A percentile compares a stretch with the other conserved stretches of the same genome.
Evolutionary conservation across 176 grass and related monocot genomes (phyloP).

Genomic region (Cenchrus fungigraminus): DNA sequence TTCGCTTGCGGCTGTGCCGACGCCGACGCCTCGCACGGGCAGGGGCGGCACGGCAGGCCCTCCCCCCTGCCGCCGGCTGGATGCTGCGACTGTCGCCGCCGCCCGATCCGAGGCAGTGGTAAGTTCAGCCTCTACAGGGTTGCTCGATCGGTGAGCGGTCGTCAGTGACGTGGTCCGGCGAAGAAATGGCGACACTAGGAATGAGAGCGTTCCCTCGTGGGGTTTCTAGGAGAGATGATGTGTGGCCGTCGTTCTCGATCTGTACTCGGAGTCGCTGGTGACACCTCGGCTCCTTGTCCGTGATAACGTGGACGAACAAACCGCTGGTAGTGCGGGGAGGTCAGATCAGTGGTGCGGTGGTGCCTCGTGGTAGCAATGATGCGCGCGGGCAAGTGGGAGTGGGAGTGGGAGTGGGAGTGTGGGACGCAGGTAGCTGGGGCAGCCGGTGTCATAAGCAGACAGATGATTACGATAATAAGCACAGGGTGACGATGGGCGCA

Average conservation of each 20-base stretch:
- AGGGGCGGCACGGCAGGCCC: neutral
- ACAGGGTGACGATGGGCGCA: constrained; percentile 6
- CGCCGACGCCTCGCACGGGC: neutral
- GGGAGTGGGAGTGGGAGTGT: too few relatives aligned
- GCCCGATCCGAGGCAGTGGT: constrained; percentile 21
- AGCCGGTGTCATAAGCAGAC: neutral
- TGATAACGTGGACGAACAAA: too few relatives aligned
- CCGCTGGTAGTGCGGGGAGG: too few relatives aligned
- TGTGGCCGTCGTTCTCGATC: neutral
- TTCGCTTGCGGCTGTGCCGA: constrained; percentile 29
- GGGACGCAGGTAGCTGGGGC: too few relatives aligned
- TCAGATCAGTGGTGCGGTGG: too few relatives aligned
- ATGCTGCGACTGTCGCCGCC: neutral
- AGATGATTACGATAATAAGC: neutral
- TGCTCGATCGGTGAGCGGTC: too few relatives aligned
- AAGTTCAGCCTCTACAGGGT: too few relatives aligned
- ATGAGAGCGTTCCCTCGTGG: neutral
- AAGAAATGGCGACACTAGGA: neutral
- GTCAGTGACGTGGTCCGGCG: too few relatives aligned
- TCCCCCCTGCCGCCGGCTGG: neutral
- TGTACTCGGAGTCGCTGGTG: neutral
- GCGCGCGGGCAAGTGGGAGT: neutral
- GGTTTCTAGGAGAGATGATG: neutral
- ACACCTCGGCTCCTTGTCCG: too few relatives aligned
- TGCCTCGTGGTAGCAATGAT: neutral